These are phyloP conservation scores for Balamuthia mandrillaris DNA, from an alignment of 208 protist genomes.

Conservation along the genomic window DNA sequence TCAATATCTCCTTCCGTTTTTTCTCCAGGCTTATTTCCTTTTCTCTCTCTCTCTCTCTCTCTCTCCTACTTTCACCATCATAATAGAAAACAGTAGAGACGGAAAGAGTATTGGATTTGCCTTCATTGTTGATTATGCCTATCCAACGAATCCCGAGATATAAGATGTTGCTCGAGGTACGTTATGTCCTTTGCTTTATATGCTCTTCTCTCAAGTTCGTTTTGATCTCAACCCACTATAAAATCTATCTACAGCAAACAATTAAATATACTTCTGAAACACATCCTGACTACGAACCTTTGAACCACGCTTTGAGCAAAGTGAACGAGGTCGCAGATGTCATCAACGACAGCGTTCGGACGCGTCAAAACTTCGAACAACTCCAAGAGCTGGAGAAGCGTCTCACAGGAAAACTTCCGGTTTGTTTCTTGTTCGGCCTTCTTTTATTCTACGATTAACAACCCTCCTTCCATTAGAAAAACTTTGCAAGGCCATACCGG, in stretches of 20 bases:
- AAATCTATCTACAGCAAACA: not conserved
- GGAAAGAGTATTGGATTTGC: conserved; percentile 28
- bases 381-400: conserved; percentile 14
- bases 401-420: conserved; percentile 13
- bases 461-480: not conserved
- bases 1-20: too few species aligned
- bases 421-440: not conserved
- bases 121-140: conserved; percentile 33
- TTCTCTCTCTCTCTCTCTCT: too few species aligned
- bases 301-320: not conserved
- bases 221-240: too few species aligned
- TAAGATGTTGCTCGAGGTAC: conserved; percentile 20
- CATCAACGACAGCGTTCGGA: conserved; percentile 32
- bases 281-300: not conserved
- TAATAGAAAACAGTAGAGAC: conserved; percentile 1
- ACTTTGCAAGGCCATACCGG: not conserved
- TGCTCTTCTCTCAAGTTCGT: not conserved
- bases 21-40: too few species aligned
- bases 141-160: conserved; percentile 33
- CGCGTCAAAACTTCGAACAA: conserved; percentile 28
- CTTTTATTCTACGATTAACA: not conserved
- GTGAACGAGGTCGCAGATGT: not conserved
- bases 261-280: not conserved
- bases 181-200: too few species aligned
- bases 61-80: not conserved